phyloP scores from a whole-genome alignment of 2,329 filamentous ascomycete genomes.

The Aspergillus persii region DNA sequence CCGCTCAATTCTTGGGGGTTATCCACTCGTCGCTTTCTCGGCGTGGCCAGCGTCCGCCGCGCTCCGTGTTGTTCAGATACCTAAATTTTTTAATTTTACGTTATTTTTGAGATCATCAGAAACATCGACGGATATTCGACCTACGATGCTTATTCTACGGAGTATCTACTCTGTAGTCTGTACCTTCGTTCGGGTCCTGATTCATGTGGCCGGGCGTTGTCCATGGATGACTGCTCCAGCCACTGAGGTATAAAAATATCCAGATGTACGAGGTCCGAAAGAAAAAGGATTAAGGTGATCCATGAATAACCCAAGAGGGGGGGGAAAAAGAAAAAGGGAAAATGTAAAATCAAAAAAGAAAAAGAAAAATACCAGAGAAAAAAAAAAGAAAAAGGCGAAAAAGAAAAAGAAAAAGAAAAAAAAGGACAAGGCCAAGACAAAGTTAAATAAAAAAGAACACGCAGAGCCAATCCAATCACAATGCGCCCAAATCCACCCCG shows the following conservation, averaged over 20 bases:
- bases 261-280: background rate
- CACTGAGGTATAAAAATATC: background rate
- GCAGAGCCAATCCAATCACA: background rate
- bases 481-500: background rate
- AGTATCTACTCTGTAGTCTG: too few relatives aligned
- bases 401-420: constrained; percentile 4
- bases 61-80: background rate
- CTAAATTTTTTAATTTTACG: too few relatives aligned
- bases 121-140: too few relatives aligned
- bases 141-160: too few relatives aligned
- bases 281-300: background rate
- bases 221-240: background rate
- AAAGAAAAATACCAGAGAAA: background rate
- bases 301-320: background rate
- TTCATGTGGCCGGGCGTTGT: background rate
- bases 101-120: too few relatives aligned
- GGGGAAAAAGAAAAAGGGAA: too few relatives aligned
- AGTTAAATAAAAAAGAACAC: constrained; percentile 10
- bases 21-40: constrained; percentile 9
- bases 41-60: constrained; percentile 8
- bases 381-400: constrained; percentile 5
- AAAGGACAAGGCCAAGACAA: constrained; percentile 4
- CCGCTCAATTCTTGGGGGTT: background rate
- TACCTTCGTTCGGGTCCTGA: background rate
- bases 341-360: too few relatives aligned